A percentile compares a stretch with the other conserved stretches of the same genome.
These are phyloP conservation scores for Colletotrichum higginsianum DNA, from an alignment of 2,329 filamentous ascomycete species.

Conservation along the genomic window DNA sequence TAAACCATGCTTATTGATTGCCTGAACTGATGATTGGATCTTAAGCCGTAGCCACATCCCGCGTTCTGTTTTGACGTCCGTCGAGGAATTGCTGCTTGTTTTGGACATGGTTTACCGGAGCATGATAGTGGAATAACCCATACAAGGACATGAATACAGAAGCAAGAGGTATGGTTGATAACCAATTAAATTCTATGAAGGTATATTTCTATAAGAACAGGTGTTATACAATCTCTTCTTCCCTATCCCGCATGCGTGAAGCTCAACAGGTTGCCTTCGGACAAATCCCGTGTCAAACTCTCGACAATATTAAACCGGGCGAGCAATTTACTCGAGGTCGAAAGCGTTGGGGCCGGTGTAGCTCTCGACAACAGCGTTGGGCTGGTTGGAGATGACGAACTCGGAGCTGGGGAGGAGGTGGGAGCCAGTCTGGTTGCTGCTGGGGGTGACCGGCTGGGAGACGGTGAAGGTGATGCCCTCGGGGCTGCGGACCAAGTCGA, in stretches of 20 bases:
- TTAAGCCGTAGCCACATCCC: neutral
- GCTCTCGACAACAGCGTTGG: constrained; percentile 48
- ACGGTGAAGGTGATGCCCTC: constrained; percentile 48
- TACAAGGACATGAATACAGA: no score
- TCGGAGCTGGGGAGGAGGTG: constrained; percentile 49
- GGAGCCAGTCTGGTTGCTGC: constrained; percentile 46
- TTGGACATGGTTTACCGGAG: no score
- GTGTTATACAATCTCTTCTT: neutral
- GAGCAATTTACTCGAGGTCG: constrained; percentile 29
- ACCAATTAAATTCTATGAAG: neutral
- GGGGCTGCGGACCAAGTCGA: constrained; percentile 44
- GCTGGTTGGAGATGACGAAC: constrained; percentile 44
- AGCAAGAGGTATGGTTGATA: neutral
- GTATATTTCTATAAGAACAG: constrained; percentile 4
- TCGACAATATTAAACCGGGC: neutral
- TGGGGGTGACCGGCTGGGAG: constrained; percentile 48
- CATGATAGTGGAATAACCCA: no score
- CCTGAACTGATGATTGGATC: neutral
- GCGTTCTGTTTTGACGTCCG: no score
- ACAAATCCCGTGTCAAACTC: rapidly evolving
- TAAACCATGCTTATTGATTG: neutral
- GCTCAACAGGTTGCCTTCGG: neutral
- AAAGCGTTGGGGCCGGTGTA: constrained; percentile 48
- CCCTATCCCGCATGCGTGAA: neutral
- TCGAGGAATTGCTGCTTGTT: no score